Evolutionary conservation across 768 basidiomycete species (phyloP).

Genomic region (Coprinellus aureogranulatus): DNA sequence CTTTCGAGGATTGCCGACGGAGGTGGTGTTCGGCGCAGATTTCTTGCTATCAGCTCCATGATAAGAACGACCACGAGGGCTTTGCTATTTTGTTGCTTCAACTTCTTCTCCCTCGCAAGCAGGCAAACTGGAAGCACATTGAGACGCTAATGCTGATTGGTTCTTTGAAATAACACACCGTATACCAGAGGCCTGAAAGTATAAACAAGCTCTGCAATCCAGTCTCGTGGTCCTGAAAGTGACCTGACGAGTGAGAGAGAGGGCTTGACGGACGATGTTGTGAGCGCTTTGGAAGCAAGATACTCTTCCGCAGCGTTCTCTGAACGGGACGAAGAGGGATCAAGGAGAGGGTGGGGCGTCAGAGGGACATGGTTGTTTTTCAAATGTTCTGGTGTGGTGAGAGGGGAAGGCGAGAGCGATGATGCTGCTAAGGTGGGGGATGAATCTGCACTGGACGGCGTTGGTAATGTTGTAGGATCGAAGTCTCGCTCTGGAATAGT

Average conservation of each 20-base stretch:
- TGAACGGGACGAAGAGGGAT: constrained; percentile 46
- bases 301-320: constrained; percentile 72
- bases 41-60: constrained; percentile 73
- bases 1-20: constrained; percentile 65
- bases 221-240: constrained; percentile 64
- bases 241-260: constrained; percentile 64
- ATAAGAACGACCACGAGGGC: constrained; percentile 64
- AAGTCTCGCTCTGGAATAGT: constrained; percentile 87
- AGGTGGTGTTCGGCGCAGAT: constrained; percentile 65
- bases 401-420: constrained; percentile 52
- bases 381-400: constrained; percentile 74
- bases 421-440: constrained; percentile 63
- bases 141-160: constrained; percentile 5
- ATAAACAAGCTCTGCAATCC: constrained; percentile 71
- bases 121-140: constrained; percentile 33
- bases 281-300: constrained; percentile 77
- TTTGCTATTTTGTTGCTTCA: constrained; percentile 44
- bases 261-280: constrained; percentile 67
- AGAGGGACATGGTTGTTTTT: constrained; percentile 72
- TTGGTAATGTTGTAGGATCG: constrained; percentile 63
- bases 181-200: constrained; percentile 74
- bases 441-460: constrained; percentile 49
- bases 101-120: constrained; percentile 38
- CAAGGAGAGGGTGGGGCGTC: constrained; percentile 62
- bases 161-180: too few relatives aligned